Conservation (phyloP, 305 asterid species). For the Nicotiana rustica region DNA sequence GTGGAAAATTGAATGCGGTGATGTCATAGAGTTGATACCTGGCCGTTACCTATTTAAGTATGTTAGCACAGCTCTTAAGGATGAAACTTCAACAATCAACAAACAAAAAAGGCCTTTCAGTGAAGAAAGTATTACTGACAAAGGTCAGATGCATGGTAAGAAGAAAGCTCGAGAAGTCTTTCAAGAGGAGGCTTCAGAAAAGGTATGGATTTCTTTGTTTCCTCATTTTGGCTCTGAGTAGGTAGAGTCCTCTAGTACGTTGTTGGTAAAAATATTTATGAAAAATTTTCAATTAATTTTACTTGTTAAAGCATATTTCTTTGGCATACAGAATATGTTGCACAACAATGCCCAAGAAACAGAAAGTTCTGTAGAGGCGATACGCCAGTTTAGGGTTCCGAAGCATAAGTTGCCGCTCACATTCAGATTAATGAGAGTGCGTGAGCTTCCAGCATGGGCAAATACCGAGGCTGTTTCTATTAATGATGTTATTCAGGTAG, state of each 20-base stretch:
- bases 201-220: conserved; percentile 42
- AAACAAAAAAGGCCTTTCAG: conserved; percentile 60
- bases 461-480: conserved; percentile 91
- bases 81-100: conserved; percentile 41
- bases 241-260: background rate
- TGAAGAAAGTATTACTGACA: conserved; percentile 53
- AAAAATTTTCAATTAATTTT: background rate
- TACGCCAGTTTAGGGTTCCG: conserved; percentile 57
- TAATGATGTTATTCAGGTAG: conserved; percentile 83
- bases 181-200: conserved; percentile 50
- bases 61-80: conserved; percentile 47
- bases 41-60: conserved; percentile 85
- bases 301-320: background rate
- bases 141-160: conserved; percentile 46
- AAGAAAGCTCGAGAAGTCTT: conserved; percentile 61
- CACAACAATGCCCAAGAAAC: conserved; percentile 40
- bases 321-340: conserved; percentile 38
- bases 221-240: conserved; percentile 30
- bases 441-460: conserved; percentile 86
- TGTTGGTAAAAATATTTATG: background rate
- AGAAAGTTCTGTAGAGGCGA: conserved; percentile 54
- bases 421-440: conserved; percentile 80
- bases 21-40: conserved; percentile 84
- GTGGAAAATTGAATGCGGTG: conserved; percentile 67
- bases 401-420: conserved; percentile 61